Base-by-base conservation (phyloP, 768 basidiomycete genomes). In the Termitomyces sp. region DNA sequence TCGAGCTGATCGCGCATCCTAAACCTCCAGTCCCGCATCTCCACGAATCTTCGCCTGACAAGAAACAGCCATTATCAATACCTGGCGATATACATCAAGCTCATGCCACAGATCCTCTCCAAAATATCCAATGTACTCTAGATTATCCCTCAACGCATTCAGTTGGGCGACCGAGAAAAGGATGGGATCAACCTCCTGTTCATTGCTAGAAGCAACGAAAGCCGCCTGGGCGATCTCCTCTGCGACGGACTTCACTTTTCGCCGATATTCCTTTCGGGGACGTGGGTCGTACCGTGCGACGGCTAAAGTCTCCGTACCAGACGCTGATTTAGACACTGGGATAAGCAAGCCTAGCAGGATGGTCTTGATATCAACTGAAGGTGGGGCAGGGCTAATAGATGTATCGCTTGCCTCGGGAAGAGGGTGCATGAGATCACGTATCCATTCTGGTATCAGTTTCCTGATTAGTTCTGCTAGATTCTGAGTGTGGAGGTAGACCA, bases 381-480 rank as follows among this genome's bases (percentile, higher is more conserved):
- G 56, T 5, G 60, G 23, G 9, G 32, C 19, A 19, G 34, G 46
- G 50, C 45, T 47, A 45, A 25, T 48, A 53, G 50, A 45, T 27
- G 4, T 17, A 54, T 44, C 14, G 47, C 17, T 8, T 44, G 49
- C 21, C 5, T 35, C 48, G 7, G 69, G 70, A 38, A 74, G 53
- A 6, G 74, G 74, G 57, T 75, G 67, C 64, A 73, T 71, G 14
- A 72, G 34, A 59, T 73, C 73, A 4, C 69, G 63, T 32, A 76
- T 69, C 73, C 74, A 75, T 55, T 72, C 69, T 1, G 76, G 75
- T 29, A 77, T 63, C 16, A 75, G 38, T 11, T 57, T 61, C 21
- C 73, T 59, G 53, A 77, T 72, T n/a, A 77, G 48, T 41, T 69
- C 71, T 8, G 68, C 73, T 55, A 73, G 72, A 53, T 77, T 73